phyloP scores from a whole-genome alignment of 2,329 filamentous ascomycete species.

The Fragosphaeria purpurea region DNA sequence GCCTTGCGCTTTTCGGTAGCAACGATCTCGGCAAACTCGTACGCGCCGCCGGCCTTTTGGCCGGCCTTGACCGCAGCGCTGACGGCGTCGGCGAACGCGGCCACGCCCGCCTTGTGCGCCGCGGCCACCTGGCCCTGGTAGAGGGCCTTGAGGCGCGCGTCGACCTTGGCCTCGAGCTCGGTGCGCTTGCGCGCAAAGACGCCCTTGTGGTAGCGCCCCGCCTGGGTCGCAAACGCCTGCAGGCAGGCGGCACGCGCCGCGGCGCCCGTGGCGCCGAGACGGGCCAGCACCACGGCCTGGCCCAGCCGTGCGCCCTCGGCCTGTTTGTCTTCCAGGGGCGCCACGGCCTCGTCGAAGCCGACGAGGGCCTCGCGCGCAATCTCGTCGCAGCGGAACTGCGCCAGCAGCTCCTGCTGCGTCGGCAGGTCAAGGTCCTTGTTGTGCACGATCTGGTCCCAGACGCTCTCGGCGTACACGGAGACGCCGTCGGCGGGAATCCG shows the following conservation, averaged over 20 bases:
- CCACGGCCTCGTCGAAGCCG: constrained; percentile 70
- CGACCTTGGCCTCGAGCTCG: constrained; percentile 79
- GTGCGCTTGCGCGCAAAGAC: constrained; percentile 79
- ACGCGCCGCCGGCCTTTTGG: constrained; percentile 80
- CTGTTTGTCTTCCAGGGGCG: constrained; percentile 79
- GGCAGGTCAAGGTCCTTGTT: constrained; percentile 97
- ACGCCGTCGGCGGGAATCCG: constrained; percentile 97
- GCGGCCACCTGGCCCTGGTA: constrained; percentile 83
- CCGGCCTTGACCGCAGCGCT: constrained; percentile 78
- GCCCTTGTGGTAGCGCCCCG: constrained; percentile 91
- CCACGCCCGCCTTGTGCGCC: constrained; percentile 79
- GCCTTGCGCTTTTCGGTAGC: constrained; percentile 69
- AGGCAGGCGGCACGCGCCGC: constrained; percentile 62
- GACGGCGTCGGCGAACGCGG: constrained; percentile 79
- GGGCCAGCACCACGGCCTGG: constrained; percentile 59
- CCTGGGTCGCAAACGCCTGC: constrained; percentile 79
- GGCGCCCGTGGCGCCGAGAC: constrained; percentile 66
- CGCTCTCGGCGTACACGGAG: constrained; percentile 79
- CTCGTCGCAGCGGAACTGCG: constrained; percentile 96
- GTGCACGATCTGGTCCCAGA: constrained; percentile 98
- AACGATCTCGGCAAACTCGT: constrained; percentile 95
- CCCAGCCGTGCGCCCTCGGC: constrained; percentile 64
- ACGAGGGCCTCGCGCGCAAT: constrained; percentile 83
- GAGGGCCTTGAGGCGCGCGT: constrained; percentile 75
- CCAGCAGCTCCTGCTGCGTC: constrained; percentile 91